phyloP scores from a whole-genome alignment of 345 rosid species.

The Acer saccharum region DNA sequence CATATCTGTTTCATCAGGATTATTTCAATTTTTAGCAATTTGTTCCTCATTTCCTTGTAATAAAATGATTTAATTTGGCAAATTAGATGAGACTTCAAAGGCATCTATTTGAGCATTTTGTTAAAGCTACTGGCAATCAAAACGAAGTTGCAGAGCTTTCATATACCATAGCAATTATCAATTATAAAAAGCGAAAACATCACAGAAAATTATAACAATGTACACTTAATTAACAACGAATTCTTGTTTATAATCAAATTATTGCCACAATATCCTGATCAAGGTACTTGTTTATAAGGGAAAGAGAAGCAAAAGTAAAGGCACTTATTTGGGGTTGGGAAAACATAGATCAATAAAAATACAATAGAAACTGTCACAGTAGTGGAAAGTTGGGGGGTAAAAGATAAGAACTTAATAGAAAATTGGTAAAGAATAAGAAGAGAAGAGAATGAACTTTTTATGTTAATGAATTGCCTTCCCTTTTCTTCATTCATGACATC shows the following conservation, averaged over 20 bases:
- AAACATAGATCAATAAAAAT: neutral
- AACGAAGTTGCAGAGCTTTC: neutral
- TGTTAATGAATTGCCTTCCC: slow-evolving; percentile 12
- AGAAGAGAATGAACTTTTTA: slow-evolving; percentile 1
- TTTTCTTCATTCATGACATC: slow-evolving; percentile 20
- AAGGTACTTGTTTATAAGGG: neutral
- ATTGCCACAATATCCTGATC: neutral
- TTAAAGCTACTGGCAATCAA: neutral
- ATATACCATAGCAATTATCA: neutral
- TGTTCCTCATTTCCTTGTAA: neutral
- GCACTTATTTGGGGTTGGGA: neutral
- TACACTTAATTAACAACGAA: neutral
- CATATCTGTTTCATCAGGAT: neutral
- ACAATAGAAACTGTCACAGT: slow-evolving; percentile 5
- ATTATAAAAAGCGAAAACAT: neutral
- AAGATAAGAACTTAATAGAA: slow-evolving; percentile 3
- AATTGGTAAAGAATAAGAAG: slow-evolving; percentile 17
- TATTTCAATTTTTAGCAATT: neutral
- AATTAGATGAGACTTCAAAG: neutral
- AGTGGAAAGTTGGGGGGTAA: neutral
- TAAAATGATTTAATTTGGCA: neutral
- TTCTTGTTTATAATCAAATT: neutral
- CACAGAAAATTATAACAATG: neutral
- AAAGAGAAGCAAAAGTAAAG: neutral
- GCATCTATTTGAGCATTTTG: neutral